phyloP scores from a whole-genome alignment of 2,329 filamentous ascomycete genomes.

The Thielaviopsis ethacetica region DNA sequence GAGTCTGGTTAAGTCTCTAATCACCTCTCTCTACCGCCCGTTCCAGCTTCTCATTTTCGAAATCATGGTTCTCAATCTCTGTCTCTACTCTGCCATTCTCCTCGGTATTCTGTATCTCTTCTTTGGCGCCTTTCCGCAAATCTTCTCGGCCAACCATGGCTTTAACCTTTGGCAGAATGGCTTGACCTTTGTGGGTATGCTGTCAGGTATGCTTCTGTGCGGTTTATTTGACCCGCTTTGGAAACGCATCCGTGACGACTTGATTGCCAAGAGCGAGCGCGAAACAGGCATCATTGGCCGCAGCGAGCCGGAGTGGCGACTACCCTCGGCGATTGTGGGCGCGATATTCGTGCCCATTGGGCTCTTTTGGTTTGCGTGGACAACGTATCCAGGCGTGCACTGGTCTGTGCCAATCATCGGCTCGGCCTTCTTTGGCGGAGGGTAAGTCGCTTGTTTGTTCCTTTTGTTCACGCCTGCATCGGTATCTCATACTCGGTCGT shows the following conservation, averaged over 20 bases:
- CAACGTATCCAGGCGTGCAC: constrained; percentile 55
- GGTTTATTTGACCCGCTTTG: constrained; percentile 49
- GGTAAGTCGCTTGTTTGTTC: constrained; percentile 30
- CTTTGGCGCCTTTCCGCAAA: constrained; percentile 72
- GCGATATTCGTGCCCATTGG: constrained; percentile 62
- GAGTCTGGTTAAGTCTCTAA: constrained; percentile 47
- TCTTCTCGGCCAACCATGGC: constrained; percentile 58
- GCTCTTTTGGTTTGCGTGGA: constrained; percentile 83
- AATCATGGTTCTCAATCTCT: constrained; percentile 73
- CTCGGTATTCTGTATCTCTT: constrained; percentile 80
- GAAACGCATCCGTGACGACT: constrained; percentile 38
- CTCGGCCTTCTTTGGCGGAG: constrained; percentile 52
- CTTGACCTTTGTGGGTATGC: constrained; percentile 58
- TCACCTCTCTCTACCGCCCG: constrained; percentile 46
- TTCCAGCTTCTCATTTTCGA: constrained; percentile 67
- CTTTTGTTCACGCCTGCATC: background rate
- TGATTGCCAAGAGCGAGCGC: constrained; percentile 37
- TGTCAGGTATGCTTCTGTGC: constrained; percentile 51
- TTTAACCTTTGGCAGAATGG: constrained; percentile 69
- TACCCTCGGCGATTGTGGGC: constrained; percentile 62
- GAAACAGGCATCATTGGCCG: constrained; percentile 33
- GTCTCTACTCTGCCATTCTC: constrained; percentile 69
- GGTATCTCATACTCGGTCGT: background rate
- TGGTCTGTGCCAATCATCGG: constrained; percentile 66
- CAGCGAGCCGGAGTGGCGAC: constrained; percentile 73